These are phyloP conservation scores for Cystobasidium tubakii DNA, from an alignment of 768 basidiomycete genomes.

Conservation along the genomic window DNA sequence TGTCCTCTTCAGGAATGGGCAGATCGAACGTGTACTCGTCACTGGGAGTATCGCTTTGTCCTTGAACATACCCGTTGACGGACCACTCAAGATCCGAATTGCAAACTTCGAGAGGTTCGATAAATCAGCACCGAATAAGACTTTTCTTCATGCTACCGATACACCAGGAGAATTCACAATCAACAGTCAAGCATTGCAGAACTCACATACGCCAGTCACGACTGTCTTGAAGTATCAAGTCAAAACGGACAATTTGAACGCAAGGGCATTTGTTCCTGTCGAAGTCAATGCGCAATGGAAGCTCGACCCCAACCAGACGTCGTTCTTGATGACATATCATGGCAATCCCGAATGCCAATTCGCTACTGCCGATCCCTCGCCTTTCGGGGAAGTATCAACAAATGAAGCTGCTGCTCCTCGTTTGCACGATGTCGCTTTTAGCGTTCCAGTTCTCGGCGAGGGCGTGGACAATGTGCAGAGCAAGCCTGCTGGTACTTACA, in stretches of 20 bases:
- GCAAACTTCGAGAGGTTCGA: slow-evolving; percentile 50
- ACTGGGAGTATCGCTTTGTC: slow-evolving; percentile 51
- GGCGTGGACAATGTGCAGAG: slow-evolving; percentile 49
- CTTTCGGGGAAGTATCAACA: slow-evolving; percentile 40
- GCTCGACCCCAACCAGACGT: slow-evolving; percentile 49
- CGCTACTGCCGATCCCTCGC: slow-evolving; percentile 24
- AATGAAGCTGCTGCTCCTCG: background rate
- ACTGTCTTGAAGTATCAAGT: slow-evolving; percentile 53
- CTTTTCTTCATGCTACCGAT: slow-evolving; percentile 46
- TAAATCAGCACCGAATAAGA: slow-evolving; percentile 52
- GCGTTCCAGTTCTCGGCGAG: slow-evolving; percentile 47
- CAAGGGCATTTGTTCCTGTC: slow-evolving; percentile 46
- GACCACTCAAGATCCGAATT: slow-evolving; percentile 49
- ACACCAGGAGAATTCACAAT: slow-evolving; percentile 50
- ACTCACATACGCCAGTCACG: slow-evolving; percentile 35
- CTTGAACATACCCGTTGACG: slow-evolving; percentile 29
- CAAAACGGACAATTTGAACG: slow-evolving; percentile 43
- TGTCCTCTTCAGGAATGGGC: slow-evolving; percentile 49
- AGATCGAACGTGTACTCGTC: slow-evolving; percentile 49
- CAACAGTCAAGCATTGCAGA: slow-evolving; percentile 45
- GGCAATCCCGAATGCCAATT: slow-evolving; percentile 41
- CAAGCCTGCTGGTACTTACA: slow-evolving; percentile 51
- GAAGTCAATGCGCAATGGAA: slow-evolving; percentile 50
- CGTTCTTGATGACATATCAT: slow-evolving; percentile 50
- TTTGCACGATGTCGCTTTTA: slow-evolving; percentile 47